phyloP scores from a whole-genome alignment of 495 filamentous ascomycete species.

The Lophiostoma macrostomum region DNA sequence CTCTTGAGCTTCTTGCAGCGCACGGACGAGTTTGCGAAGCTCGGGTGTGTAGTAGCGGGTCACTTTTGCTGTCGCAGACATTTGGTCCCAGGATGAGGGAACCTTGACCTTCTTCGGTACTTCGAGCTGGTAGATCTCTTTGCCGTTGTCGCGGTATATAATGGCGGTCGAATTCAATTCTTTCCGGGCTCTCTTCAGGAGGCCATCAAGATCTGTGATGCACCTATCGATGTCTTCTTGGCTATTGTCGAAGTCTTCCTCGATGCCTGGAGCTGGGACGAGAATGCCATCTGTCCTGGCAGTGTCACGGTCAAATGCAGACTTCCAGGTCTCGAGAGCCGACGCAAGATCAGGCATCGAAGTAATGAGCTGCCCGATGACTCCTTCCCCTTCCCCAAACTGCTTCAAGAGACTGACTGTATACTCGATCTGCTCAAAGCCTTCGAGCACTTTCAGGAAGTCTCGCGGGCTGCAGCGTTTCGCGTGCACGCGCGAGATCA shows the following conservation, averaged over 20 bases:
- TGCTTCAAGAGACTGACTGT: constrained; percentile 74
- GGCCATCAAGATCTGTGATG: constrained; percentile 63
- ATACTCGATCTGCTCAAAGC: constrained; percentile 95
- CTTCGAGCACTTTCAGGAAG: constrained; percentile 91
- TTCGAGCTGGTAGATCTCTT: constrained; percentile 96
- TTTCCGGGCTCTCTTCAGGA: constrained; percentile 67
- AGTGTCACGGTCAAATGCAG: constrained; percentile 82
- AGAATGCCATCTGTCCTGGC: constrained; percentile 74
- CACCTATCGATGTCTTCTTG: constrained; percentile 72
- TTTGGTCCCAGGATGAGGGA: constrained; percentile 87
- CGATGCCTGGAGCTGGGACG: constrained; percentile 83
- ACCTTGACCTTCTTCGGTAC: constrained; percentile 83
- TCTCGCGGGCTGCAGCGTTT: constrained; percentile 82
- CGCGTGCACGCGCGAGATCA: constrained; percentile 94
- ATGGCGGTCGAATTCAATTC: constrained; percentile 67
- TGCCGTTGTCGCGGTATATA: constrained; percentile 84
- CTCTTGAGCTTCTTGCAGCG: constrained; percentile 90
- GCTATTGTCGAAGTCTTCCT: constrained; percentile 88
- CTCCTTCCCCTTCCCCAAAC: constrained; percentile 67
- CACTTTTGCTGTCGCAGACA: constrained; percentile 86
- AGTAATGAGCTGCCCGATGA: constrained; percentile 78
- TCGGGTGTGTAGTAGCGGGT: constrained; percentile 95
- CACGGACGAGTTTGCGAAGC: constrained; percentile 72
- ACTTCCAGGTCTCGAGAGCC: constrained; percentile 81
- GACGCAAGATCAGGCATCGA: constrained; percentile 79